Percentiles rank a stretch among this genome's conserved stretches.
Conservation (phyloP, 2,329 filamentous ascomycete genomes). For the Biscogniauxia sp. region DNA sequence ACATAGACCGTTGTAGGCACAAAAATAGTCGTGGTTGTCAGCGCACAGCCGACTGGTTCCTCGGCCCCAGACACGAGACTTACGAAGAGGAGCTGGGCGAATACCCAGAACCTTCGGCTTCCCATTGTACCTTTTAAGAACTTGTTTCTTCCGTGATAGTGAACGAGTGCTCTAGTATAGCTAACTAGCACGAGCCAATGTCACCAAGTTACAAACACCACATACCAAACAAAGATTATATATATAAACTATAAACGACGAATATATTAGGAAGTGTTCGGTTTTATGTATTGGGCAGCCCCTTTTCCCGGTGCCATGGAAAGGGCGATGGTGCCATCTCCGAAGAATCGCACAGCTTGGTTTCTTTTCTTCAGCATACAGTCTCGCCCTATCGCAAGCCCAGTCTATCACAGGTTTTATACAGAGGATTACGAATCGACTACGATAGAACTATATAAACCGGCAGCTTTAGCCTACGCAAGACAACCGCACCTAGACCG, state of each 20-base stretch:
- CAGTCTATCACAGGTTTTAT: conserved; percentile 3
- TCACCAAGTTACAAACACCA: not conserved
- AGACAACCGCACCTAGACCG: not conserved
- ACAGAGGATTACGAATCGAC: conserved; percentile 1
- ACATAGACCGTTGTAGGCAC: conserved; percentile 27
- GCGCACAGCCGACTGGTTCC: conserved; percentile 16
- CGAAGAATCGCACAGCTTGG: not conserved
- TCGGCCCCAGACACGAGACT: conserved; percentile 16
- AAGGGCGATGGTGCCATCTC: conserved; percentile 12
- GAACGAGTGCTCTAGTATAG: not conserved
- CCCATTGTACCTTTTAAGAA: conserved; percentile 21
- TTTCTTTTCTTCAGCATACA: conserved; percentile 8
- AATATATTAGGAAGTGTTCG: no score
- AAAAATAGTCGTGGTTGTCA: conserved; percentile 27
- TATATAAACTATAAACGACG: not conserved
- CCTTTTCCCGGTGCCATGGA: not conserved
- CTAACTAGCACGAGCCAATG: not conserved
- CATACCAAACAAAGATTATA: not conserved
- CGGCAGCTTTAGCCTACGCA: conserved; percentile 17
- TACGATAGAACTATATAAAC: conserved; percentile 15
- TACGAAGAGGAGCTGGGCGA: conserved; percentile 20
- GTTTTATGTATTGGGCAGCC: no score
- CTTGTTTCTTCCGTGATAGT: not conserved
- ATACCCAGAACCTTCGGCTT: conserved; percentile 15
- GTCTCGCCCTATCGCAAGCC: not conserved